Evolutionary conservation across 2,329 filamentous ascomycete genomes (phyloP), one percentile per base, ranked within the genome.

Genomic region (Tricladium varicosporioides): DNA sequence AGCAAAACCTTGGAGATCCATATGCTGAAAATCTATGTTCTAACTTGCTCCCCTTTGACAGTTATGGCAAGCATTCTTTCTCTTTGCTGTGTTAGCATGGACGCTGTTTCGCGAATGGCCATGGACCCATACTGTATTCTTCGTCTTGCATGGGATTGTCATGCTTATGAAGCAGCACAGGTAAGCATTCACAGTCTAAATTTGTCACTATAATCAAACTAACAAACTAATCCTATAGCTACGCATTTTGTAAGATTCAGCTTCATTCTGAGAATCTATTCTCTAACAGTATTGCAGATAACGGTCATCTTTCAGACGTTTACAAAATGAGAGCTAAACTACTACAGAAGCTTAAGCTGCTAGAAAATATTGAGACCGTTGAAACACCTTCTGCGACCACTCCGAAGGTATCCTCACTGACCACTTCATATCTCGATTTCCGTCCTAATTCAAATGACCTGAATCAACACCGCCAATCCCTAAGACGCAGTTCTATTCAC

Each of bases 131-230:
- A 90, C 87, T 1, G 86, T 91, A 15, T 91, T 89, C 70, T 88
- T 90, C 51, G 84, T 89, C 9, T 75, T 92, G 15, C 88, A 92
- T 67, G 84, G 84, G 13, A 74, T 92, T 54, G 83, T 88, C 2
- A 87, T 92, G 79, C 70, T 92, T 19, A 92, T 92, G 89, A 93
- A 93, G 75, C 88, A 91, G 72, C 89, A 92, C 69, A 88, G 52
- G 54, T 57, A 40, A 44, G 54, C 49, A 7, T 22, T 14, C 7
- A 16, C 9, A 40, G 10, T 40, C n/a, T 4, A 40, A 40, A 40
- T 48, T 27, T 10, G 15, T 15, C 7, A 5, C 45, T 4, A 27
- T 4, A 27, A 3, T 4, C 22, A 7, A 27, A 7, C 22, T 27
- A 27, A 27, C 22, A 27, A 3, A 27, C 7, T 27, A 27, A 27